A percentile compares a stretch with the other conserved stretches of the same genome.
Evolutionary conservation across 345 rosid genomes (phyloP).

Genomic region (Corchorus olitorius): DNA sequence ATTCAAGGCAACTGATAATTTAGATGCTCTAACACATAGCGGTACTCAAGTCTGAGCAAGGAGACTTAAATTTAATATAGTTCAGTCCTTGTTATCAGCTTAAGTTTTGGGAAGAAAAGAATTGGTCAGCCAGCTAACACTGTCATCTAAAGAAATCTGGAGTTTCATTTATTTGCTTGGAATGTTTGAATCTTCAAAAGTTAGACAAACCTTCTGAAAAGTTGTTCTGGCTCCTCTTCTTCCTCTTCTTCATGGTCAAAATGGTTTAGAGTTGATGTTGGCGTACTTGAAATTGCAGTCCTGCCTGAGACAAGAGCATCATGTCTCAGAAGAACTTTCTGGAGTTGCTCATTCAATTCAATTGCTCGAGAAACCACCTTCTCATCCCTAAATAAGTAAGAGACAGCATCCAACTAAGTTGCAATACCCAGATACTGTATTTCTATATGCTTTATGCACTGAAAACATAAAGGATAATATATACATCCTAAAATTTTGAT

Average conservation of each 20-base stretch:
- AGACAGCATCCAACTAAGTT: constrained; percentile 17
- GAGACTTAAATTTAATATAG: not conserved
- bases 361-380: constrained; percentile 86
- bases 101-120: not conserved
- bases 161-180: not conserved
- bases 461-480: not conserved
- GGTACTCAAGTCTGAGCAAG: not conserved
- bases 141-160: not conserved
- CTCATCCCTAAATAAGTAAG: constrained; percentile 65
- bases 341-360: constrained; percentile 88
- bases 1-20: not conserved
- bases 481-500: not conserved
- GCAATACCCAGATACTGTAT: not conserved
- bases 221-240: constrained; percentile 85
- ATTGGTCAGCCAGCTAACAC: not conserved
- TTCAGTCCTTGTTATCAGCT: not conserved
- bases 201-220: constrained; percentile 70
- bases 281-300: constrained; percentile 41
- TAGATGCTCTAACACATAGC: not conserved
- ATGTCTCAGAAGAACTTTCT: constrained; percentile 77
- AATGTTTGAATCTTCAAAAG: not conserved
- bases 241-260: constrained; percentile 55
- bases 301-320: constrained; percentile 68
- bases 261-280: constrained; percentile 40
- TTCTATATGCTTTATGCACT: not conserved